A percentile compares a stretch with the other conserved stretches of the same genome.
phyloP scores from a whole-genome alignment of 345 rosid species.

The Euphorbia peplus region DNA sequence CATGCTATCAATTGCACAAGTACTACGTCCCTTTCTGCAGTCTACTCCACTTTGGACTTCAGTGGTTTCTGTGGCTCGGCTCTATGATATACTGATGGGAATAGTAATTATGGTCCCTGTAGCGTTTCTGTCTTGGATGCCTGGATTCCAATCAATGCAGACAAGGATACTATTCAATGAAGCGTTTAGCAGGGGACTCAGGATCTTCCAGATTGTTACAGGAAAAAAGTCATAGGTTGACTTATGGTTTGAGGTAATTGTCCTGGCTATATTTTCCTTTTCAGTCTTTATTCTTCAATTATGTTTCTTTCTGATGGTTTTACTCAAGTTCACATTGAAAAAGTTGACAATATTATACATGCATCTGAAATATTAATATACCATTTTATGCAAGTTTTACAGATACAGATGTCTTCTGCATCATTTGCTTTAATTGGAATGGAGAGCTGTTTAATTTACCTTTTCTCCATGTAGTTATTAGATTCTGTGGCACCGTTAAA shows the following conservation, averaged over 20 bases:
- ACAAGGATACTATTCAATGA: slow-evolving; percentile 83
- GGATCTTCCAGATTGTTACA: slow-evolving; percentile 73
- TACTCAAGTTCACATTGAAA: neutral
- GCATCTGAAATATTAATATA: neutral
- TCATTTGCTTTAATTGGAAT: slow-evolving; percentile 1
- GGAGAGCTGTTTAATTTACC: no score
- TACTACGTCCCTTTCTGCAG: slow-evolving; percentile 60
- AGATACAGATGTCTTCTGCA: neutral
- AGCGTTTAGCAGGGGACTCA: slow-evolving; percentile 87
- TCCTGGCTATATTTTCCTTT: neutral
- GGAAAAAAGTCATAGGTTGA: slow-evolving; percentile 61
- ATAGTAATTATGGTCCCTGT: slow-evolving; percentile 78
- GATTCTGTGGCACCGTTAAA: neutral
- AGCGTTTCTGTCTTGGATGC: slow-evolving; percentile 88
- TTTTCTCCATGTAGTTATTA: neutral
- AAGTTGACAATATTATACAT: neutral
- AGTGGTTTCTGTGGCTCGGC: slow-evolving; percentile 75
- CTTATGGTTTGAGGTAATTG: slow-evolving; percentile 34
- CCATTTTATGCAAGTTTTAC: neutral
- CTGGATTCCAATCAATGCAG: slow-evolving; percentile 94
- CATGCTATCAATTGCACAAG: slow-evolving; percentile 69
- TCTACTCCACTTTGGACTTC: slow-evolving; percentile 61
- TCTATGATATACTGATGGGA: slow-evolving; percentile 75
- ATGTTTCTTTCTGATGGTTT: neutral
- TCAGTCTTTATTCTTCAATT: neutral